Evolutionary conservation across 2,329 filamentous ascomycete species (phyloP).

Genomic region (Clonostachys byssicola): DNA sequence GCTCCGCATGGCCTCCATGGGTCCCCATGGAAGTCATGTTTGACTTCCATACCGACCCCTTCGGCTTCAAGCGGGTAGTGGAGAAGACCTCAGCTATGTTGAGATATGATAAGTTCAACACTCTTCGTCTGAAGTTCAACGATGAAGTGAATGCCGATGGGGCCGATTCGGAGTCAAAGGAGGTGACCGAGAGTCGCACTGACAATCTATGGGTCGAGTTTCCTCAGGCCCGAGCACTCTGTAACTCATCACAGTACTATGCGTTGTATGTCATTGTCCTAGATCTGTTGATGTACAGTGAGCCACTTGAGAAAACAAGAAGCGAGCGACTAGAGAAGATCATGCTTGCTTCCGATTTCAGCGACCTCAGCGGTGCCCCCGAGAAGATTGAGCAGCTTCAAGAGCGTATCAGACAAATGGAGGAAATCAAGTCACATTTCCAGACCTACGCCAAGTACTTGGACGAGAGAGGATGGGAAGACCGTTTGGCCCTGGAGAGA

Average conservation of each 20-base stretch:
- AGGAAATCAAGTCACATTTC: slow-evolving; percentile 96
- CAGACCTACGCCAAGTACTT: slow-evolving; percentile 85
- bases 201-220: slow-evolving; percentile 98
- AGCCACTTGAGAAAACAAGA: slow-evolving; percentile 95
- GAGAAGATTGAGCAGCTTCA: slow-evolving; percentile 91
- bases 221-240: slow-evolving; percentile 87
- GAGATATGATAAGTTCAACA: slow-evolving; percentile 98
- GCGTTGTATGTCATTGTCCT: slow-evolving; percentile 97
- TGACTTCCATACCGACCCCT: slow-evolving; percentile 88
- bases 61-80: slow-evolving; percentile 96
- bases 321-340: slow-evolving; percentile 96
- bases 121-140: slow-evolving; percentile 92
- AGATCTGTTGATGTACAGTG: slow-evolving; percentile 91
- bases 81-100: slow-evolving; percentile 94
- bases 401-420: slow-evolving; percentile 85
- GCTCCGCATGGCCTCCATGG: slow-evolving; percentile 95
- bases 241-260: slow-evolving; percentile 96
- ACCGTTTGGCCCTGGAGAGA: slow-evolving; percentile 81
- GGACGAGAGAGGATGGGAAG: slow-evolving; percentile 87
- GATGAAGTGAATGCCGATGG: slow-evolving; percentile 75
- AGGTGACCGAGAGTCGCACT: slow-evolving; percentile 69
- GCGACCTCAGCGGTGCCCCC: slow-evolving; percentile 87
- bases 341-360: slow-evolving; percentile 97
- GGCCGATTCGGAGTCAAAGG: slow-evolving; percentile 39
- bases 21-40: slow-evolving; percentile 98